A percentile compares a stretch with the other conserved stretches of the same genome.
phyloP scores from a whole-genome alignment of 192 early-diverging fungal genomes.

The Coemansia sp. region DNA sequence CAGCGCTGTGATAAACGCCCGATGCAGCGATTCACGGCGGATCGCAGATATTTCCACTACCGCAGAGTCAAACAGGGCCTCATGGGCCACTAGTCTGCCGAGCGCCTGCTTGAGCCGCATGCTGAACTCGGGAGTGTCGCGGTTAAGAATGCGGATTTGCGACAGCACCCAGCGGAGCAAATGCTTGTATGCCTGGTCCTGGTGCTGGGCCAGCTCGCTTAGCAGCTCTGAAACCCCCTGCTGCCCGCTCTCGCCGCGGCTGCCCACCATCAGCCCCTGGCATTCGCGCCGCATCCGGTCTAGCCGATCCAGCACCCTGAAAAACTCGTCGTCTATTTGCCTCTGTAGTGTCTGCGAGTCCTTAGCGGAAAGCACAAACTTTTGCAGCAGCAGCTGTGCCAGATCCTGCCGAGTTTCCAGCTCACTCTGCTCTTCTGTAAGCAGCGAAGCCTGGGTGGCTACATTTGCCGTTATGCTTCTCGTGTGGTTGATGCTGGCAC shows the following conservation, averaged over 20 bases:
- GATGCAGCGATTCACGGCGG: slow-evolving; percentile 27
- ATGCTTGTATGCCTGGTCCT: slow-evolving; percentile 19
- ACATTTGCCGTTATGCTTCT: slow-evolving; percentile 17
- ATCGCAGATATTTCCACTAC: slow-evolving; percentile 13
- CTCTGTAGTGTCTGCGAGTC: slow-evolving; percentile 3
- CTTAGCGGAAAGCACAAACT: slow-evolving; percentile 12
- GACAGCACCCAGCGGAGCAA: slow-evolving; percentile 39
- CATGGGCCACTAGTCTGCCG: slow-evolving; percentile 17
- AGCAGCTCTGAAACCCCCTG: slow-evolving; percentile 13
- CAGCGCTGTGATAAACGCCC: slow-evolving; percentile 30
- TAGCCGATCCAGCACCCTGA: slow-evolving; percentile 21
- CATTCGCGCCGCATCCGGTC: slow-evolving; percentile 16
- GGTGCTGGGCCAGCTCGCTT: slow-evolving; percentile 17
- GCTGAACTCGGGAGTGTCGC: slow-evolving; percentile 27
- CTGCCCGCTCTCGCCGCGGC: slow-evolving; percentile 17
- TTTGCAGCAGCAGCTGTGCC: slow-evolving; percentile 15
- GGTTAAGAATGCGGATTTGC: slow-evolving; percentile 16
- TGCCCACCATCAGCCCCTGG: slow-evolving; percentile 13
- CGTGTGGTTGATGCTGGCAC: slow-evolving; percentile 20
- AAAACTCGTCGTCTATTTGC: slow-evolving; percentile 5
- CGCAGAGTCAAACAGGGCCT: slow-evolving; percentile 24
- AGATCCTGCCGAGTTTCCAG: slow-evolving; percentile 4
- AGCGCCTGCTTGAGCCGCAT: slow-evolving; percentile 22
- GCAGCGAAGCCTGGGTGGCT: slow-evolving; percentile 18
- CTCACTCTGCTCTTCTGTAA: slow-evolving; percentile 36